These are phyloP conservation scores for Ceriops zippeliana DNA, from an alignment of 345 rosid genomes.

Conservation along the genomic window DNA sequence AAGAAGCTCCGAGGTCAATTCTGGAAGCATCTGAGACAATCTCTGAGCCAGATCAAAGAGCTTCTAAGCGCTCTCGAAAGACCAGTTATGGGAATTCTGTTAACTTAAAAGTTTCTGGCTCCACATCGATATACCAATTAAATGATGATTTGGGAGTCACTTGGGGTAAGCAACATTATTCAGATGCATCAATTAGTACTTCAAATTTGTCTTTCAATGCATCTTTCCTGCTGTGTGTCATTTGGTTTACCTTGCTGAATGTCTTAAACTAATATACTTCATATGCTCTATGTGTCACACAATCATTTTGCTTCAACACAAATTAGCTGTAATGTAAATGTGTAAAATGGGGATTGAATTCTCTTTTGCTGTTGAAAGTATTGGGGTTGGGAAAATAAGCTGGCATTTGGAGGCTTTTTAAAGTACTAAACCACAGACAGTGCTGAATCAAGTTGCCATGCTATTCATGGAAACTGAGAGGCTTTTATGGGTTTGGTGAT, in stretches of 20 bases:
- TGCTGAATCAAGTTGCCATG: no score
- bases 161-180: constrained; percentile 64
- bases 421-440: no score
- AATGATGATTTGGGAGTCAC: constrained; percentile 99
- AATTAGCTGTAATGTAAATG: no score
- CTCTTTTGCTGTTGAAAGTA: no score
- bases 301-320: no score
- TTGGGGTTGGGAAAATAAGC: no score
- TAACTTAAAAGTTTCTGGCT: constrained; percentile 81
- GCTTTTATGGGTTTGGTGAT: no score
- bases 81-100: constrained; percentile 66
- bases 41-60: constrained; percentile 71
- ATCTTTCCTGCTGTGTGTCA: background rate
- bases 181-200: background rate
- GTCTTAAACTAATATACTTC: no score
- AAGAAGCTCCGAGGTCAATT: constrained; percentile 90
- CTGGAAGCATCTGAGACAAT: constrained; percentile 68
- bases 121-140: constrained; percentile 79
- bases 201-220: constrained; percentile 4
- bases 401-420: no score
- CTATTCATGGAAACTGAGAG: no score
- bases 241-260: background rate
- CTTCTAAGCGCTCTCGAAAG: constrained; percentile 83
- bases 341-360: no score
- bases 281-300: no score